Percentiles rank a stretch among this genome's conserved stretches.
Conservation (phyloP, 139 green algal genomes). For the Chlorella ohadii region DNA sequence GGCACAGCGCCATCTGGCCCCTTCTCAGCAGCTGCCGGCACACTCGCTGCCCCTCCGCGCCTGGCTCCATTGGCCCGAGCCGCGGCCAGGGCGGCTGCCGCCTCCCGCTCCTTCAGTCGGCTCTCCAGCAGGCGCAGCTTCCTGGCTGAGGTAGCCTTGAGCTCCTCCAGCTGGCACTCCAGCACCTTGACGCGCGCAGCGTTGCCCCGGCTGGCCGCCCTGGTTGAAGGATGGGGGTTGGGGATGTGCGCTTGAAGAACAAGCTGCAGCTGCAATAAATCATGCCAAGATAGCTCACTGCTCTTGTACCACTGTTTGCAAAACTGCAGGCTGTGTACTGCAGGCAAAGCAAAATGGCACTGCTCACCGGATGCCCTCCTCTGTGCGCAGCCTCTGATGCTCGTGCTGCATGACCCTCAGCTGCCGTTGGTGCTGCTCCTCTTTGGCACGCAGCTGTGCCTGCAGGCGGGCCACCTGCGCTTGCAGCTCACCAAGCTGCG, state of each 20-base stretch:
- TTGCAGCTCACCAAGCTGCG: not conserved
- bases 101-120: slow-evolving; percentile 1
- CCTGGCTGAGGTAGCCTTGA: not conserved
- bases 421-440: slow-evolving; percentile 28
- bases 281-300: too few relatives aligned
- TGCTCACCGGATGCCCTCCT: slow-evolving; percentile 14
- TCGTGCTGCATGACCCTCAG: not conserved
- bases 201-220: not conserved
- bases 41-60: not conserved
- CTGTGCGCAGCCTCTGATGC: slow-evolving; percentile 9
- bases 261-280: not conserved
- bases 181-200: not conserved
- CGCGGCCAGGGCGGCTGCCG: too few relatives aligned
- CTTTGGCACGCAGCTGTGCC: not conserved
- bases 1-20: not conserved
- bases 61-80: not conserved
- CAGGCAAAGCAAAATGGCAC: too few relatives aligned
- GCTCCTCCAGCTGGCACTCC: not conserved
- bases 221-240: not conserved
- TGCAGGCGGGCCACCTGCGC: not conserved
- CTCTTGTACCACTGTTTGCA: too few relatives aligned
- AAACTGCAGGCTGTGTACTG: too few relatives aligned
- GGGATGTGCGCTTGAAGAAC: too few relatives aligned
- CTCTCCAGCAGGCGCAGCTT: slow-evolving; percentile 2
- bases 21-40: not conserved